Evolutionary conservation across 345 rosid genomes (phyloP).

Genomic region (Luvunga scandens): DNA sequence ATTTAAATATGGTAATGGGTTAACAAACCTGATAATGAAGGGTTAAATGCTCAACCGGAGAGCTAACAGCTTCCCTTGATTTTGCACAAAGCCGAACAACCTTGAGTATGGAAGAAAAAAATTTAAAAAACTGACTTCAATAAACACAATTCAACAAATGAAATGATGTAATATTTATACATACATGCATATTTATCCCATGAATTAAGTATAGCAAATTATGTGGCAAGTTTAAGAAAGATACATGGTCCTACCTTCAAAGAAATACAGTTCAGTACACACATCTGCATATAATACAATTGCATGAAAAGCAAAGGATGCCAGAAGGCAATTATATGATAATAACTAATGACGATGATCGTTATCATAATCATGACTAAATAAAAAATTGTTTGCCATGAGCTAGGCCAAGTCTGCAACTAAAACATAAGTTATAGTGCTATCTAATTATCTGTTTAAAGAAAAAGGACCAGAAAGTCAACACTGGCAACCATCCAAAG

Average conservation of each 20-base stretch:
- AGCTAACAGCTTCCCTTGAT: slow-evolving; percentile 99
- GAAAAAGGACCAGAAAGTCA: neutral
- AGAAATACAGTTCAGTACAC: neutral
- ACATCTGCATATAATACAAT: neutral
- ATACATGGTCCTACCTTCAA: neutral
- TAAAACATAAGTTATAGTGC: neutral
- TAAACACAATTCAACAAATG: neutral
- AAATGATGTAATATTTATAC: neutral
- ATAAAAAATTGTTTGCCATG: neutral
- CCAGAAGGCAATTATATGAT: neutral
- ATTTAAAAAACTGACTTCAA: neutral
- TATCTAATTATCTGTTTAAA: neutral
- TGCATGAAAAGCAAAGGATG: slow-evolving; percentile 3
- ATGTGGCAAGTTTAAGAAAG: neutral
- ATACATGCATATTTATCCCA: neutral
- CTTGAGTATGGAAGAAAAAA: slow-evolving; percentile 32
- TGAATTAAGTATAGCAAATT: neutral
- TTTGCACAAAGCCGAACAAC: slow-evolving; percentile 99
- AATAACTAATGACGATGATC: neutral
- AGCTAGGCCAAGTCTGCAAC: no score
- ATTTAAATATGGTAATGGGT: slow-evolving; percentile 12
- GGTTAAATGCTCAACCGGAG: slow-evolving; percentile 98
- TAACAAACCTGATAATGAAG: slow-evolving; percentile 95
- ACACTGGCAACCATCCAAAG: neutral
- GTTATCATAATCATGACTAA: neutral